A percentile compares a stretch with the other conserved stretches of the same genome.
Conservation (phyloP, 1,139 yeast species). For the Saccharomycopsis hybrid region DNA sequence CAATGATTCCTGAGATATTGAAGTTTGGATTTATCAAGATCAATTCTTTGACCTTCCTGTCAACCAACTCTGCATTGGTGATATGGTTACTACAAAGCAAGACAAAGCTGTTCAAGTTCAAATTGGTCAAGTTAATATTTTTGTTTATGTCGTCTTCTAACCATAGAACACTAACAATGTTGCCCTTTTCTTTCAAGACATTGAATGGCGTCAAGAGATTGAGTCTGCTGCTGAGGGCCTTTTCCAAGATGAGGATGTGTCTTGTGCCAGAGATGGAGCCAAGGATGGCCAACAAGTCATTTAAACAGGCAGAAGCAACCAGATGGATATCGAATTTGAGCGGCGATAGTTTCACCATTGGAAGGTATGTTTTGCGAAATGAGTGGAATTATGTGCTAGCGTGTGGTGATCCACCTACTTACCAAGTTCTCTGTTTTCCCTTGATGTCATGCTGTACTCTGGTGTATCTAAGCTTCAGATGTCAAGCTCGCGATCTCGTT, state of each 20-base stretch:
- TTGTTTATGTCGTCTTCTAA: conserved; percentile 31
- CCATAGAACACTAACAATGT: conserved; percentile 59
- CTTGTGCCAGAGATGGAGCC: conserved; percentile 22
- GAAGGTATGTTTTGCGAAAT: no score
- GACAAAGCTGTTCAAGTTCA: conserved; percentile 22
- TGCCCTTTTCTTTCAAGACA: conserved; percentile 46
- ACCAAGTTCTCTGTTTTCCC: no score
- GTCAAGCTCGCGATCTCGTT: no score
- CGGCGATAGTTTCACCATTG: conserved; percentile 17
- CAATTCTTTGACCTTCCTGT: conserved; percentile 22
- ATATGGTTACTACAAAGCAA: conserved; percentile 23
- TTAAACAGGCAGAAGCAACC: conserved; percentile 9
- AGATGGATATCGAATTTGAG: conserved; percentile 12
- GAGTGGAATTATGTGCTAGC: no score
- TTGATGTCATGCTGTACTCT: no score
- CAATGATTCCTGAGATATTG: conserved; percentile 24
- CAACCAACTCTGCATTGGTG: conserved; percentile 21
- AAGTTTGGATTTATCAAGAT: conserved; percentile 17
- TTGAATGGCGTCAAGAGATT: conserved; percentile 59
- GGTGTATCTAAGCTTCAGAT: no score
- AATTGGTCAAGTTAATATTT: conserved; percentile 8
- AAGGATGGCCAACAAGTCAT: conserved; percentile 13
- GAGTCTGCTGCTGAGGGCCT: conserved; percentile 45
- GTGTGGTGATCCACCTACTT: no score
- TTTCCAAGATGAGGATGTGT: conserved; percentile 51